These are phyloP conservation scores for Sonneratia alba DNA, from an alignment of 345 rosid genomes.

Conservation along the genomic window DNA sequence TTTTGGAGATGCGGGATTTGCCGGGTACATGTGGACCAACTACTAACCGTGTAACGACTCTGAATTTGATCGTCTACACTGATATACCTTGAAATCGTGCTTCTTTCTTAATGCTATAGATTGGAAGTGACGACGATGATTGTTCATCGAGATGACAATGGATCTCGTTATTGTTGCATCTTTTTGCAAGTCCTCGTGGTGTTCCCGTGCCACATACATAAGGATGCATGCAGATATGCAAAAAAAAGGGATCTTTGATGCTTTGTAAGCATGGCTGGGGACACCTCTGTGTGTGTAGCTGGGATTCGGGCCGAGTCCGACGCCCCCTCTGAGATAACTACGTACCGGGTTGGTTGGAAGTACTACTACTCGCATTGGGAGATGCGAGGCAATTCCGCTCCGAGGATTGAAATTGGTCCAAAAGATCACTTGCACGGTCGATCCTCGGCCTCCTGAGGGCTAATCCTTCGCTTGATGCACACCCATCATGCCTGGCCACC, in stretches of 20 bases:
- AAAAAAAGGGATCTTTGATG: slow-evolving; percentile 79
- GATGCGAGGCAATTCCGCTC: slow-evolving; percentile 91
- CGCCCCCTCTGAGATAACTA: slow-evolving; percentile 78
- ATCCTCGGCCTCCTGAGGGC: too few species aligned
- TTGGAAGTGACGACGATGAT: slow-evolving; percentile 80
- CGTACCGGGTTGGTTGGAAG: slow-evolving; percentile 98
- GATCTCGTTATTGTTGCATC: slow-evolving; percentile 87
- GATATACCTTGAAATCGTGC: background rate
- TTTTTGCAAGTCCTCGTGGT: slow-evolving; percentile 55
- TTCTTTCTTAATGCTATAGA: slow-evolving; percentile 20
- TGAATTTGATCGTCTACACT: too few species aligned
- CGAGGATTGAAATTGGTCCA: slow-evolving; percentile 95
- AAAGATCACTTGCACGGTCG: slow-evolving; percentile 23
- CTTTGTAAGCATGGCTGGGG: too few species aligned
- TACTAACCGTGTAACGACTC: too few species aligned
- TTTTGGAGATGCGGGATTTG: too few species aligned
- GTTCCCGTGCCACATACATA: slow-evolving; percentile 72
- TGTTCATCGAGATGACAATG: slow-evolving; percentile 93
- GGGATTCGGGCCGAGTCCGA: slow-evolving; percentile 76
- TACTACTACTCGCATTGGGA: slow-evolving; percentile 98
- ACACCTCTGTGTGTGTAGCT: slow-evolving; percentile 49
- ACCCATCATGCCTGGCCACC: too few species aligned
- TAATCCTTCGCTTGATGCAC: too few species aligned
- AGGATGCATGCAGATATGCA: slow-evolving; percentile 81
- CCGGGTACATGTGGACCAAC: too few species aligned